Base-by-base conservation (phyloP, 805 yeast species). In the Sugiyamaella smithiae region DNA sequence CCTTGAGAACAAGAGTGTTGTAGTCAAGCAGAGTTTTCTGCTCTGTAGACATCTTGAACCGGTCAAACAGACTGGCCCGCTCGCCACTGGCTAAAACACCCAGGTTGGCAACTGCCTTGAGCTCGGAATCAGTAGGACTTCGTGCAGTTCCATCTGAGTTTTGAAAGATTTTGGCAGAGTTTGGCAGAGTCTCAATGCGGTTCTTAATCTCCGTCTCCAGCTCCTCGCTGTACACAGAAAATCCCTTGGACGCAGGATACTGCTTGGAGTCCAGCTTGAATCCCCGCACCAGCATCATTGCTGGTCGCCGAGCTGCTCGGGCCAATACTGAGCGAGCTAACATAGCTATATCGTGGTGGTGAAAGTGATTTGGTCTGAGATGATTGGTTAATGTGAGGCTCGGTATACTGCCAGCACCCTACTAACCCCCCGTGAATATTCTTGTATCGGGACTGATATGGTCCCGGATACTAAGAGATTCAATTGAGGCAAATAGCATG, bases 121-220 rank as follows among this genome's bases (percentile, higher is more conserved):
- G 61, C 69, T 87, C 93, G 33, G 69, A 67, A 60, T 87, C 95
- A 24, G 75, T 66, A 43, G 89, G 91, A 19, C 73, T 77, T 56
- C 89, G 75, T 46, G 83, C 77, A 8, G 88, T 70, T 5, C 95
- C 95, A 63, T 87, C 91, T 43, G 84, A 76, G 65, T 84, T 83
- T 62, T 82, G 79, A 66, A 81, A 87, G 55, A 85, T 73, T 62
- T 80, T 77, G 49, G 83, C 76, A 26, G 84, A 77, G 24, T 81
- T 75, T 22, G 89, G 84, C 48, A 85, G 72, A 20, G 78, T 65
- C 60, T 80, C 82, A 57, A 87, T 74, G 58, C 78, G 72, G 56
- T 72, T 66, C 53, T 88, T 75, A 55, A 85, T 81, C 49, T 80
- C 84, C 57, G 73, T 19, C 41, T 56, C 59, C 24, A 56, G 51